phyloP scores from a whole-genome alignment of 2,329 filamentous ascomycete genomes.

The Pyricularia sp. region DNA sequence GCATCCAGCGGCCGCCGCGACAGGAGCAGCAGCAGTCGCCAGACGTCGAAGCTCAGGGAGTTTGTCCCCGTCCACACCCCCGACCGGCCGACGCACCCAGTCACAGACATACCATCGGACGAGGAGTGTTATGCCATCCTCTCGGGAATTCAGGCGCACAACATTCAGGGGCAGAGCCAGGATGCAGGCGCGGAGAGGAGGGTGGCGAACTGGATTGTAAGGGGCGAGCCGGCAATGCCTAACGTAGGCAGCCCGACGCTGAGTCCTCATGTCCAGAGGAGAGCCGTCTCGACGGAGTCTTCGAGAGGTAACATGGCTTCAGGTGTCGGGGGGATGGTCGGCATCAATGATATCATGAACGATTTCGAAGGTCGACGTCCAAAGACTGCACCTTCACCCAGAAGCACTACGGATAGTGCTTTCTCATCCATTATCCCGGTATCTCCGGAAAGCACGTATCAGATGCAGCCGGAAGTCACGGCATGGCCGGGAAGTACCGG shows the following conservation, averaged over 20 bases:
- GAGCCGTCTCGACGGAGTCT: neutral
- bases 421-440: neutral
- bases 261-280: neutral
- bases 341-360: neutral
- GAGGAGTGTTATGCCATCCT: conserved; percentile 16
- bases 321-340: neutral
- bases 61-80: conserved; percentile 13
- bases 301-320: neutral
- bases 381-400: neutral
- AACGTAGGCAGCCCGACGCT: neutral
- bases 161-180: neutral
- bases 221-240: neutral
- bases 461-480: neutral
- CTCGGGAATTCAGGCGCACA: neutral
- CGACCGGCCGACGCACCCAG: conserved; percentile 14
- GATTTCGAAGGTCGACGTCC: neutral
- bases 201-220: neutral
- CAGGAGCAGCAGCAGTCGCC: neutral
- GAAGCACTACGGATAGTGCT: neutral
- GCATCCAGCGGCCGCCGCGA: neutral
- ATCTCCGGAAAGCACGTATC: neutral
- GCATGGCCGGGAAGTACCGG: neutral
- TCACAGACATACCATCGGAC: conserved; percentile 16
- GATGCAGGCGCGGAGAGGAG: neutral
- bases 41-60: neutral